These are phyloP conservation scores for Gentiana straminea DNA, from an alignment of 257 asterid species.

Conservation along the genomic window DNA sequence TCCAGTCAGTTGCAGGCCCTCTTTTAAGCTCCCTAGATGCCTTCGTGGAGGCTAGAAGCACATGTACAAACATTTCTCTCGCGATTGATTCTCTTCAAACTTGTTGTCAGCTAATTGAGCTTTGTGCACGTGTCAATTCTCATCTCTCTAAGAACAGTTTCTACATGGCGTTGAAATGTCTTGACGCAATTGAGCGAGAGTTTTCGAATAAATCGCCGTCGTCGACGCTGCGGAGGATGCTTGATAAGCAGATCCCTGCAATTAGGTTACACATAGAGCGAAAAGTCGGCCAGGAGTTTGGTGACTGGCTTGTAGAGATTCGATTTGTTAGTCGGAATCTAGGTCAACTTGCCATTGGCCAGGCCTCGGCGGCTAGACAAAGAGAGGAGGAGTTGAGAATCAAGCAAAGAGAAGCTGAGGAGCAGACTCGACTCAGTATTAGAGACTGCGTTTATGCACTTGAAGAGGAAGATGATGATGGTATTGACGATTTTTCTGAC, in stretches of 20 bases:
- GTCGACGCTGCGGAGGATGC: constrained; percentile 50
- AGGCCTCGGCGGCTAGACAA: no score
- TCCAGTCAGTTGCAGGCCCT: constrained; percentile 80
- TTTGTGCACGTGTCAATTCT: constrained; percentile 59
- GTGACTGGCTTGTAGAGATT: no score
- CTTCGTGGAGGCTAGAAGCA: constrained; percentile 63
- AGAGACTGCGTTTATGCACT: constrained; percentile 50
- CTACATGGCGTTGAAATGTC: constrained; percentile 82
- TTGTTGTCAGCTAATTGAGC: constrained; percentile 53
- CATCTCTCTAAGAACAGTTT: constrained; percentile 53
- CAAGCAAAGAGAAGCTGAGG: constrained; percentile 76
- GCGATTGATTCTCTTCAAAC: constrained; percentile 61
- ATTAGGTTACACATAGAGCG: constrained; percentile 70
- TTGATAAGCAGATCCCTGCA: constrained; percentile 94
- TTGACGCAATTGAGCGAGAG: constrained; percentile 61
- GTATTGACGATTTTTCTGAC: constrained; percentile 32
- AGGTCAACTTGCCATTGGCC: no score
- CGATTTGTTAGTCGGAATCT: no score
- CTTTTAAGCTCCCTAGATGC: constrained; percentile 64
- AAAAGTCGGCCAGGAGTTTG: constrained; percentile 42
- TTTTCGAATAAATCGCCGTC: constrained; percentile 53
- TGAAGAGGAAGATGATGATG: constrained; percentile 54
- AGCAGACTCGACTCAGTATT: constrained; percentile 80
- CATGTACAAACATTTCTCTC: constrained; percentile 48
- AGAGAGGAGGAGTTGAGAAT: no score